Base-by-base conservation (phyloP, 768 basidiomycete genomes). In the Holtermannia corniformis region DNA sequence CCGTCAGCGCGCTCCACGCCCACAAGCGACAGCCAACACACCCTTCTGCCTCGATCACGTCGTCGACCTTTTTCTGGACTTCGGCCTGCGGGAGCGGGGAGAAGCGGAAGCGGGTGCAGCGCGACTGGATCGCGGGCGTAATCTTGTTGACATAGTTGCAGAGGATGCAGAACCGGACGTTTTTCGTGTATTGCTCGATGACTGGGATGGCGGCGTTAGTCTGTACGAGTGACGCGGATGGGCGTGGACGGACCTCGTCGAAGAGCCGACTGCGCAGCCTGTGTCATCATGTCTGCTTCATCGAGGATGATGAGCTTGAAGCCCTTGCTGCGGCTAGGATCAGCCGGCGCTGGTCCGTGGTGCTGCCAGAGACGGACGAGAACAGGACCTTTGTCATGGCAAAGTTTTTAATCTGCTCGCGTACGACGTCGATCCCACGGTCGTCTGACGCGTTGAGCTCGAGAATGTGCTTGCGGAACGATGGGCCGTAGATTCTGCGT, bases 201-300 rank as follows among this genome's bases (percentile, higher is more conserved):
- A 97, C 86, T 78, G 62, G 2, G 21, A 4, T 7, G 1, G n/a
- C n/a, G n/a, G n/a, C n/a, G n/a, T n/a, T n/a, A 12, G 37, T 23
- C 26, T 45, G 22, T 22, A 21, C n/a, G 3, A 40, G 12, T 49
- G 23, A 19, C 21, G 22, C 14, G 14, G 43, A n/a, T 7, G 19
- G 4, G 24, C 14, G 21, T 7, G 21, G 22, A 58, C 72, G 48
- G 26, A 77, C 77, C 76, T 63, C 95, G 85, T 24, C 95, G 86
- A 25, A 99, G 80, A 22, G 95, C 95, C 2, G 92, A 87, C 68
- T 99, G 95, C 1, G 95, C 95, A 51, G 87, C 85, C 58, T 90
- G 85, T 0, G 95, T 99, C 95, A 99, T 99, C 93, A 95, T 95
- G 77, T 99, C 95, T n/a, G 95, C 95, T 73, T 99, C 95, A 62